Evolutionary conservation across 306 rosid genomes (phyloP).

Genomic region (Vigna unguiculata): DNA sequence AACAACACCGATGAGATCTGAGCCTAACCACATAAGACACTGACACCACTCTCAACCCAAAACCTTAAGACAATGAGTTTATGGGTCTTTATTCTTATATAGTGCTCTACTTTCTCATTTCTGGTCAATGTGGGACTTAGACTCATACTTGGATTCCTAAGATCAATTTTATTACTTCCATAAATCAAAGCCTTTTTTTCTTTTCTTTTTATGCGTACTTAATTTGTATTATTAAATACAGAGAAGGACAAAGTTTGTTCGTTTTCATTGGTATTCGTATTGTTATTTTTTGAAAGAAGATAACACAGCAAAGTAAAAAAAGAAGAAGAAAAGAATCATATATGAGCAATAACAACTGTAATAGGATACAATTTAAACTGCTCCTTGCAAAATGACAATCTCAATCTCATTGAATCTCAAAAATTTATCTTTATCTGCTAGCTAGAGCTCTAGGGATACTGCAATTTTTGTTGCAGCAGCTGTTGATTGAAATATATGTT

Average conservation of each 20-base stretch:
- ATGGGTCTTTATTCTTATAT: too few species aligned
- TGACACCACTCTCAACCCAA: too few species aligned
- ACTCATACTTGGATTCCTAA: too few species aligned
- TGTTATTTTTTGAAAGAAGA: slow-evolving; percentile 38
- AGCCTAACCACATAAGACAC: too few species aligned
- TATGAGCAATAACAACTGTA: slow-evolving; percentile 40
- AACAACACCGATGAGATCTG: too few species aligned
- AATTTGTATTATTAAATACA: background rate
- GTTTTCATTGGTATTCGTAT: slow-evolving; percentile 50
- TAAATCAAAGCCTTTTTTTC: slow-evolving; percentile 32
- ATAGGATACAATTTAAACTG: slow-evolving; percentile 35
- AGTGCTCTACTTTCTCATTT: too few species aligned
- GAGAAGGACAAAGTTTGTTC: slow-evolving; percentile 49
- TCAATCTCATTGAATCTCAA: slow-evolving; percentile 53
- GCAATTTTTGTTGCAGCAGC: slow-evolving; percentile 40
- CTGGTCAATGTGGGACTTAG: too few species aligned
- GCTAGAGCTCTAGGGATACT: slow-evolving; percentile 46
- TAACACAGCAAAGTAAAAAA: background rate
- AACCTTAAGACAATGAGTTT: too few species aligned
- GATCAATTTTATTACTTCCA: slow-evolving; percentile 17
- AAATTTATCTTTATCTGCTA: slow-evolving; percentile 42
- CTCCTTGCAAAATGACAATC: slow-evolving; percentile 35
- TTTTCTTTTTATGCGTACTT: background rate
- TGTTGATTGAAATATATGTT: slow-evolving; percentile 40
- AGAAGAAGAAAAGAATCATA: background rate